Evolutionary conservation across 257 asterid genomes (phyloP).

Genomic region (Craterostigma plantagineum): DNA sequence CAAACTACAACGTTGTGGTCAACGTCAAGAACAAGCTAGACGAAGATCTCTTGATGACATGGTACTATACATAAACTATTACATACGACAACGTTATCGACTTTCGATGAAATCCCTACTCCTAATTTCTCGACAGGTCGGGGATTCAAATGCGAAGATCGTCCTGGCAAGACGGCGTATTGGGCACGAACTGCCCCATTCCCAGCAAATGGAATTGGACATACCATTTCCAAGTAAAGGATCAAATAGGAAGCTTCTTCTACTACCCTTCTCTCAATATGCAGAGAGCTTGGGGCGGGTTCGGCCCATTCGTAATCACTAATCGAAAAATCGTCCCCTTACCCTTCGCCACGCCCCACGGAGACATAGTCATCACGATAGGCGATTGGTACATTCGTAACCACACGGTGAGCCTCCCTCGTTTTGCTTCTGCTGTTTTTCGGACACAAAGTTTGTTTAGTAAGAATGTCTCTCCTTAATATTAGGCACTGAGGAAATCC

Average conservation of each 20-base stretch:
- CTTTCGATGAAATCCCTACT: slow-evolving; percentile 2
- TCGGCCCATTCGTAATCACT: slow-evolving; percentile 51
- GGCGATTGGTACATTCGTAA: slow-evolving; percentile 89
- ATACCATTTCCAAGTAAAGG: slow-evolving; percentile 93
- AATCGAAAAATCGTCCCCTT: slow-evolving; percentile 44
- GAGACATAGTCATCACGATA: slow-evolving; percentile 58
- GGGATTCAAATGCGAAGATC: slow-evolving; percentile 92
- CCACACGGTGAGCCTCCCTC: slow-evolving; percentile 32
- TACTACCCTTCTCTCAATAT: slow-evolving; percentile 72
- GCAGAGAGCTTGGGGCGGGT: slow-evolving; percentile 96
- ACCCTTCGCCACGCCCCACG: slow-evolving; percentile 72
- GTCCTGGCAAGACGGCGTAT: slow-evolving; percentile 90
- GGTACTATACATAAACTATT: slow-evolving; percentile 20
- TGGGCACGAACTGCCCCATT: slow-evolving; percentile 92
- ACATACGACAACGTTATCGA: background rate
- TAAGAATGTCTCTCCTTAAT: background rate
- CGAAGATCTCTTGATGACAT: slow-evolving; percentile 64
- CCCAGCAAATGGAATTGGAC: slow-evolving; percentile 78
- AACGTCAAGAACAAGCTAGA: slow-evolving; percentile 74
- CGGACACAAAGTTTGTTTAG: too few relatives aligned
- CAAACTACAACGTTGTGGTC: slow-evolving; percentile 73
- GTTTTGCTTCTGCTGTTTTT: background rate
- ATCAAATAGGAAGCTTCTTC: slow-evolving; percentile 87
- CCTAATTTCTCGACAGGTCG: slow-evolving; percentile 50
- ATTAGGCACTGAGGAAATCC: slow-evolving; percentile 43